These are phyloP conservation scores for Phytophthora multivora DNA, from an alignment of 352 stramenopile species.

Conservation along the genomic window DNA sequence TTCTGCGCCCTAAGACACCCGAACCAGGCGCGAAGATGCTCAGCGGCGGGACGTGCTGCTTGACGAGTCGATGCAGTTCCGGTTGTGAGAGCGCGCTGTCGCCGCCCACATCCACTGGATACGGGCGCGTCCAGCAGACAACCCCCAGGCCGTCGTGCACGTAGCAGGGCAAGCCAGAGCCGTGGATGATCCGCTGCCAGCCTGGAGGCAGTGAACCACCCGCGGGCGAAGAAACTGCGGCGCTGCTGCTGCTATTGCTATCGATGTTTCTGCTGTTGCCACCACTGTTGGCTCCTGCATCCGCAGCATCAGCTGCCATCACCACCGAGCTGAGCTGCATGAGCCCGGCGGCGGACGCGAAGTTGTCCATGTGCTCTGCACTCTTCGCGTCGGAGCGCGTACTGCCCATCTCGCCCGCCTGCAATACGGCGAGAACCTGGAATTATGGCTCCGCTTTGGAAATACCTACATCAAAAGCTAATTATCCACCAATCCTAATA, in stretches of 20 bases:
- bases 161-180: slow-evolving; percentile 74
- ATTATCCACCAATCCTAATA: background rate
- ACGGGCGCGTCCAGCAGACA: slow-evolving; percentile 78
- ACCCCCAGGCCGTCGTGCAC: slow-evolving; percentile 56
- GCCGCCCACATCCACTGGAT: slow-evolving; percentile 47
- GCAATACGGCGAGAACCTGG: background rate
- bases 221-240: slow-evolving; percentile 1
- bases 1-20: slow-evolving; percentile 2
- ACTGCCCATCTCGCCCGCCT: slow-evolving; percentile 22
- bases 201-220: slow-evolving; percentile 56
- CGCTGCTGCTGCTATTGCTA: slow-evolving; percentile 1
- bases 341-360: slow-evolving; percentile 40
- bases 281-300: background rate
- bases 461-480: no score
- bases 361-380: slow-evolving; percentile 30
- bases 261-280: background rate
- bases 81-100: slow-evolving; percentile 28
- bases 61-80: slow-evolving; percentile 50
- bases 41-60: slow-evolving; percentile 68
- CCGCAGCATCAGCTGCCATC: slow-evolving; percentile 20
- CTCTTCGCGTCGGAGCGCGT: slow-evolving; percentile 2
- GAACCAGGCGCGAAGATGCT: slow-evolving; percentile 58
- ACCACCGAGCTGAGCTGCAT: slow-evolving; percentile 61
- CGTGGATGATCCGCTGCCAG: slow-evolving; percentile 68
- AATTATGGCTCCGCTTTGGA: no score